Evolutionary conservation across 2,329 filamentous ascomycete species (phyloP).

Genomic region (Xylaria sp.): DNA sequence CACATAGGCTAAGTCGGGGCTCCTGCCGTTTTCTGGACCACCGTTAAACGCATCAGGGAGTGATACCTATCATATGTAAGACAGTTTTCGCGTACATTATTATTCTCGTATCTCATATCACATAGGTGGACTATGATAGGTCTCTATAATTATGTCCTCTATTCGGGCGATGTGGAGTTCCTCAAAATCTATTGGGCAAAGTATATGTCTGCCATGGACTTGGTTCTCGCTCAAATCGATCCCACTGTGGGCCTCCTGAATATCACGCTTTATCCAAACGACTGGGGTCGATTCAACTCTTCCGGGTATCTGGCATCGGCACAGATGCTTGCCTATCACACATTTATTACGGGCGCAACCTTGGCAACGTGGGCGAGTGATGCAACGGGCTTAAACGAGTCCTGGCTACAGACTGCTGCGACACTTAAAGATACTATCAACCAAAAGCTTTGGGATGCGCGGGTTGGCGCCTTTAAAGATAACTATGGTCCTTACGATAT

Average conservation of each 20-base stretch:
- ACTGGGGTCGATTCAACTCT: slow-evolving; percentile 48
- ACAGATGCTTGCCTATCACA: slow-evolving; percentile 59
- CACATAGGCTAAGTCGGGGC: slow-evolving; percentile 38
- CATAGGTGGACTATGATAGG: slow-evolving; percentile 62
- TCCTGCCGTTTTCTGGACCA: slow-evolving; percentile 47
- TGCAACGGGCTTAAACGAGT: slow-evolving; percentile 51
- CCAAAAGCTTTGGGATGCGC: slow-evolving; percentile 59
- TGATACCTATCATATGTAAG: slow-evolving; percentile 50
- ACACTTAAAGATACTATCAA: slow-evolving; percentile 59
- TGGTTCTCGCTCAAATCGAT: slow-evolving; percentile 41
- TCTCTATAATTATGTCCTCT: slow-evolving; percentile 68
- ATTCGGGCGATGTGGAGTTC: slow-evolving; percentile 63
- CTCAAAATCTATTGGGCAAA: slow-evolving; percentile 59
- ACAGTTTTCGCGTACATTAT: slow-evolving; percentile 17
- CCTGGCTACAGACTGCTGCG: slow-evolving; percentile 56
- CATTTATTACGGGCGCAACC: slow-evolving; percentile 62
- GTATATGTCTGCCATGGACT: slow-evolving; percentile 60
- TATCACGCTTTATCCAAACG: slow-evolving; percentile 39
- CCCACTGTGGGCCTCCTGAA: slow-evolving; percentile 42
- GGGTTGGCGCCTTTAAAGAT: slow-evolving; percentile 63
- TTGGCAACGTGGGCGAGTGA: slow-evolving; percentile 62
- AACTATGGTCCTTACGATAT: slow-evolving; percentile 56
- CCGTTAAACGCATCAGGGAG: slow-evolving; percentile 43
- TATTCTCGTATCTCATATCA: slow-evolving; percentile 17
- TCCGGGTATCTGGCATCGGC: slow-evolving; percentile 43